Base-by-base conservation (phyloP, 345 rosid genomes). In the Salix dunnii region DNA sequence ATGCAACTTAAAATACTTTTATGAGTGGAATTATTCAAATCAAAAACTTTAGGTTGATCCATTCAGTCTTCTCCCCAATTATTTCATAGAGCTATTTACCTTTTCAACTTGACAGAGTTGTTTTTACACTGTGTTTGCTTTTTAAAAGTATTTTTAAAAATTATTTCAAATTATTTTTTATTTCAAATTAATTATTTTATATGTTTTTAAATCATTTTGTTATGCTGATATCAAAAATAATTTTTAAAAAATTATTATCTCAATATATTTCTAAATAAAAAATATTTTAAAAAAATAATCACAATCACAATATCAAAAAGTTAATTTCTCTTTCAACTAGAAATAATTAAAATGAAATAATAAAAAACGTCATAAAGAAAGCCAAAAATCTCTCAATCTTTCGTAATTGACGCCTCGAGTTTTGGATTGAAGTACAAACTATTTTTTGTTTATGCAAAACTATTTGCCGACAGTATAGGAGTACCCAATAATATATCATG, bases 381-480 rank as follows among this genome's bases (percentile, higher is more conserved):
- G 60, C 60, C 23, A 20, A 55, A 21, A 23, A 55, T 21, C 61
- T n/a, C 61, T 55, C 61, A 23, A 55, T 55, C 3, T 55, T 20
- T 21, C 25, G 10, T 55, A 55, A 55, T 21, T 55, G 61, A 55
- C 25, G 61, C 61, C 61, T 55, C 17, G 17, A 53, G 3, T 73
- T 8, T 73, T 73, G 68, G 55, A 62, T 62, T 42, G 55, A 14
- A 27, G 55, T 62, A 35, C 20, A 73, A 27, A 30, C 43, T 40
- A 35, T 17, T 30, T 65, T 4, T 23, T 42, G 42, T 42, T 68
- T 46, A 12, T 48, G 35, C 49, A 48, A 10, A 74, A 31, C 27
- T 65, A 66, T 13, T 31, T 48, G 77, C 63, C 49, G 49, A 74
- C 71, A 66, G 63, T 14, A 65, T 65, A 49, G 5, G 77, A 69